Base-by-base conservation (phyloP, 2,329 filamentous ascomycete genomes). In the Neofusicoccum parvum region DNA sequence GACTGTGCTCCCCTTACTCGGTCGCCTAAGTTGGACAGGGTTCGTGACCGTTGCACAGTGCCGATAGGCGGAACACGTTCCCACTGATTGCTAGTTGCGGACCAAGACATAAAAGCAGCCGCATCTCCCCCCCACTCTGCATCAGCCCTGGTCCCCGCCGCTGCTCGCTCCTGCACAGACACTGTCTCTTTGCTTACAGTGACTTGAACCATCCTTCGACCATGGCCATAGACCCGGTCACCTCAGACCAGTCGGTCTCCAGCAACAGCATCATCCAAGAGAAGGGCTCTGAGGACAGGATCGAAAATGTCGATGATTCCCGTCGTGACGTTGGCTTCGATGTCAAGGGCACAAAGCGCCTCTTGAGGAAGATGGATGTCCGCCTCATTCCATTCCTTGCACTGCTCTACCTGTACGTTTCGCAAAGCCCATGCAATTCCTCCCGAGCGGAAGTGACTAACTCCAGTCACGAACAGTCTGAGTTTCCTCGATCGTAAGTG, bases 311-410 rank as follows among this genome's bases (percentile, higher is more conserved):
- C 39, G 51, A 45, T 10, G 37, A 43, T 9, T 17, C 27, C 15
- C 49, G 10, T 15, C 48, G 17, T 9, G n/a, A 51, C 1, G 41
- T 32, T 12, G 74, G 72, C 32, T 81, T 76, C 59, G 79, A 82
- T 66, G 70, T 65, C 27, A 67, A 68, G 32, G 76, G 77, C 15
- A 86, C 81, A n/a, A 85, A 80, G 68, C 79, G 76, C 64, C 80
- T 88, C 0, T 71, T 88, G 43, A 77, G 83, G 70, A 85, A 84
- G 74, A 78, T 86, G 68, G 83, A 88, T 73, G 76, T 81, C 78
- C 78, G 82, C 70, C 80, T 89, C 23, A 83, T 88, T 50, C 87
- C 87, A 0, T 85, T 87, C 73, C 82, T 88, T 67, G 82, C 85
- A 3, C 72, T 88, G 0, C 80, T 89, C 17, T 88, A 88, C 68